phyloP scores from a whole-genome alignment of 768 basidiomycete genomes.

The Boletus pseudopeckii region DNA sequence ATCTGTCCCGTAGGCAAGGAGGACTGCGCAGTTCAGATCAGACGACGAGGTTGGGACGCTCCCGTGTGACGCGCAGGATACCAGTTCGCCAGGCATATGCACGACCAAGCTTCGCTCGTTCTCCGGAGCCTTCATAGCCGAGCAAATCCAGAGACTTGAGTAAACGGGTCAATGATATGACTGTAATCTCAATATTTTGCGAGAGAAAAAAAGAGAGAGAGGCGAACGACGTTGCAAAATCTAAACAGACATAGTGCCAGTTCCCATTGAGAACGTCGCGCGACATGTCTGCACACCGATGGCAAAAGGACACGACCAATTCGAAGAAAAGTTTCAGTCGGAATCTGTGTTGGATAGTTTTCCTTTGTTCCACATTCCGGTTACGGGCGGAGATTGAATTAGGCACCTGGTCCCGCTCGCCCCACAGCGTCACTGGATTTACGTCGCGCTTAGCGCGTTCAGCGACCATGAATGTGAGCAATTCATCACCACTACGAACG shows the following conservation, averaged over 20 bases:
- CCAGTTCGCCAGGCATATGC: no score
- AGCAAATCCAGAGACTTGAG: not conserved
- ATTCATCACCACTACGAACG: not conserved
- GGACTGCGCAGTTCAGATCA: no score
- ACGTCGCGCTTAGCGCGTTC: constrained; percentile 29
- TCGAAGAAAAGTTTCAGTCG: no score
- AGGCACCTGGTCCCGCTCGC: constrained; percentile 30
- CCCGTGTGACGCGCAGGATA: no score
- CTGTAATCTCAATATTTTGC: not conserved
- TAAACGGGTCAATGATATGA: not conserved
- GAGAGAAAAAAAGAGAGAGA: not conserved
- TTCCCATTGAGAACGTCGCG: not conserved
- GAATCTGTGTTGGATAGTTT: no score
- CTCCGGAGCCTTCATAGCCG: not conserved
- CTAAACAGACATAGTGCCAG: not conserved
- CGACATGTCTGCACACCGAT: no score
- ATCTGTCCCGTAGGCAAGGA: no score
- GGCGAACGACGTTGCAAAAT: not conserved
- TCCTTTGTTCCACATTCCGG: not conserved
- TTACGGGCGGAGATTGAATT: constrained; percentile 31
- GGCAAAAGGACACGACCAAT: no score
- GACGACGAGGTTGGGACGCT: no score
- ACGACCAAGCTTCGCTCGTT: not conserved
- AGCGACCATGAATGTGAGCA: constrained; percentile 25
- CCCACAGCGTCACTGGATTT: constrained; percentile 30